Evolutionary conservation across 2,329 filamentous ascomycete species (phyloP).

Genomic region (Mycogone perniciosa): DNA sequence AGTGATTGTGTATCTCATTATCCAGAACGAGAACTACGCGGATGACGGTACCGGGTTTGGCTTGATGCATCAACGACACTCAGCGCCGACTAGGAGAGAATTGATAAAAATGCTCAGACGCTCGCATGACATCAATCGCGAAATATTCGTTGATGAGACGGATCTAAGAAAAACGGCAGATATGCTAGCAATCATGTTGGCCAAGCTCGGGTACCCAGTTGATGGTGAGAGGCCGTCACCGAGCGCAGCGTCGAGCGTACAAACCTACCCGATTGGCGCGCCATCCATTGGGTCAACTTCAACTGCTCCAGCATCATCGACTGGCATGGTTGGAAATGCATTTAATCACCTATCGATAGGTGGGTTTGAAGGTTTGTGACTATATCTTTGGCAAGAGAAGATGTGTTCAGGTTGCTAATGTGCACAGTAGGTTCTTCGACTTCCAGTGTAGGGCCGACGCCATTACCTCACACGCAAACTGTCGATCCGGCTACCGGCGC

Average conservation of each 20-base stretch:
- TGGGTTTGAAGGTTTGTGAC: constrained; percentile 17
- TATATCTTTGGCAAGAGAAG: neutral
- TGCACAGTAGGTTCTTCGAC: constrained; percentile 7
- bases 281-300: constrained; percentile 15
- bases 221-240: constrained; percentile 1
- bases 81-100: constrained; percentile 30
- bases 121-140: constrained; percentile 40
- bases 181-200: constrained; percentile 40
- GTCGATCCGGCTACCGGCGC: neutral
- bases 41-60: constrained; percentile 28
- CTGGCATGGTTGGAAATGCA: constrained; percentile 16
- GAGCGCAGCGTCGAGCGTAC: neutral
- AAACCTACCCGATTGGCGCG: neutral
- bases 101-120: constrained; percentile 35
- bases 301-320: constrained; percentile 15
- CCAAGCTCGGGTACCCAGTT: constrained; percentile 32
- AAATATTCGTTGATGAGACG: constrained; percentile 29
- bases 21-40: constrained; percentile 37
- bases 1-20: constrained; percentile 52
- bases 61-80: constrained; percentile 29
- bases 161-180: constrained; percentile 42
- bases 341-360: constrained; percentile 18
- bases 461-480: neutral
- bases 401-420: neutral
- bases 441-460: constrained; percentile 2